Base-by-base conservation (phyloP, 495 filamentous ascomycete species). In the Melanomma pulvis-pyrius region DNA sequence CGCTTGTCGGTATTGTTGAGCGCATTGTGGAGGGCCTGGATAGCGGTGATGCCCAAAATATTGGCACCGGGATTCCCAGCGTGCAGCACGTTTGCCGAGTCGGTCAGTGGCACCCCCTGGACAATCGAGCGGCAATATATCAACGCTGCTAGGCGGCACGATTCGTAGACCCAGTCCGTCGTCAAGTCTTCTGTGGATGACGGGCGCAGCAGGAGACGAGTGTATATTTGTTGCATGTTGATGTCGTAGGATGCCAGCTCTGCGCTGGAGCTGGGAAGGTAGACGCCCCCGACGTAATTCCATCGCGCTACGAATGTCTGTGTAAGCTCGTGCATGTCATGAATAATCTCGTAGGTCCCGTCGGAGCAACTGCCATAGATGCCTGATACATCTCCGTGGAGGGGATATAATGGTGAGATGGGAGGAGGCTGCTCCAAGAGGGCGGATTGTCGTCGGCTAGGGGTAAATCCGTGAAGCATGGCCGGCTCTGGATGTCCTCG, bases 91-190 rank as follows among this genome's bases (percentile, higher is more conserved):
- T 59, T 66, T 25, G 57, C 63, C 8, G 68, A 70, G 6, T 70
- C 68, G 19, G 62, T 57, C 32, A 70, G 34, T 17, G 68, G 50
- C 8, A 70, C 36, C 2, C 68, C 57, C 21, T 70, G 68, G 22
- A 70, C 62, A 24, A 70, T 61, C 26, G 68, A 65, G 36, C 63
- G 62, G 55, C 68, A 70, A 30, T 70, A 70, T 22, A 70, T 70
- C 15, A 70, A 44, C 13, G 62, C 56, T 36, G 68, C 68, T 25
- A 70, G 32, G 22, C 68, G 68, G 29, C 62, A 66, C 15, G 61
- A 30, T 54, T 70, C 68, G 47, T 70, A 70, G n/a, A 70, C 25
- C 61, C 62, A 70, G 52, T 70, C 68, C 15, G 62, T 41, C 29
- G 57, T 28, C 21, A 52, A 5, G 11, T 56, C 55, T 13, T 52